These are phyloP conservation scores for Eurotiales sp. DNA, from an alignment of 2,329 filamentous ascomycete species.

Conservation along the genomic window DNA sequence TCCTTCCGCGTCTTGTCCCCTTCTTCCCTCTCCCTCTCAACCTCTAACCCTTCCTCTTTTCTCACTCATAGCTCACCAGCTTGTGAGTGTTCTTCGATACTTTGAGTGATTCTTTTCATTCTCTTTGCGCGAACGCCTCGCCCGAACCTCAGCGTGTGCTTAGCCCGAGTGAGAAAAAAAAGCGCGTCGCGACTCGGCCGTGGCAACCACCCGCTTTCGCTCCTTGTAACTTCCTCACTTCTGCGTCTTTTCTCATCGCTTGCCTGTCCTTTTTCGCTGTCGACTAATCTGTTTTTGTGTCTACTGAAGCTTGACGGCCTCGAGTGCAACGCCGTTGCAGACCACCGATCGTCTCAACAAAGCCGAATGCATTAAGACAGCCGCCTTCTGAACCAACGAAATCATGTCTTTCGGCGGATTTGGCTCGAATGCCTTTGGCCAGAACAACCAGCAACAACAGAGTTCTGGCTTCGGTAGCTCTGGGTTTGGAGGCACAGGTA, in stretches of 20 bases:
- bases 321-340: too few species aligned
- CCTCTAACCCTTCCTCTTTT: background rate
- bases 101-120: background rate
- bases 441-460: slow-evolving; percentile 48
- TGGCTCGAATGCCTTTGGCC: slow-evolving; percentile 58
- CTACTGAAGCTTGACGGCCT: too few species aligned
- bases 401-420: slow-evolving; percentile 38
- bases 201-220: background rate
- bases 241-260: background rate
- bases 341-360: background rate
- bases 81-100: background rate
- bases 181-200: slow-evolving; percentile 13
- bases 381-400: slow-evolving; percentile 23
- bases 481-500: slow-evolving; percentile 30
- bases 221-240: background rate
- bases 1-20: slow-evolving; percentile 6
- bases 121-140: slow-evolving; percentile 1
- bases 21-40: slow-evolving; percentile 1
- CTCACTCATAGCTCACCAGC: slow-evolving; percentile 3
- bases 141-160: too few species aligned
- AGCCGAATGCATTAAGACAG: slow-evolving; percentile 29
- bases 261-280: background rate
- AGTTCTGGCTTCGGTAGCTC: slow-evolving; percentile 38
- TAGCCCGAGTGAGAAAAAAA: slow-evolving; percentile 10
- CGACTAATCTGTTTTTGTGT: too few species aligned